phyloP scores from a whole-genome alignment of 352 stramenopile genomes.

The Phytopythium chamaehyphon region DNA sequence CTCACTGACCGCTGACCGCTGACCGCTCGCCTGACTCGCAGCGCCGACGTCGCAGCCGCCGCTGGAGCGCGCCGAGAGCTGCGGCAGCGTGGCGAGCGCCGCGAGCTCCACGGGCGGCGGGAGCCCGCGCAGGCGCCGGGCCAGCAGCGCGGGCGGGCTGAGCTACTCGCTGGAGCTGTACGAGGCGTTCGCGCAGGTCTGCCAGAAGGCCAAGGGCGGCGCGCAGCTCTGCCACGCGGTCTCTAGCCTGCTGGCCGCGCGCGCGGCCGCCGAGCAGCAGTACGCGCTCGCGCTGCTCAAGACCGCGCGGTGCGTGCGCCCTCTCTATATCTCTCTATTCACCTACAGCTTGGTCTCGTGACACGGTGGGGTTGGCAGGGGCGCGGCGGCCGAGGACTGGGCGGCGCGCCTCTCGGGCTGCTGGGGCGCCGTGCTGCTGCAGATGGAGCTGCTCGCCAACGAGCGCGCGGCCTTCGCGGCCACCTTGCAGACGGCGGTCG shows the following conservation, averaged over 20 bases:
- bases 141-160: background rate
- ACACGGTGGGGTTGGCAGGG: no score
- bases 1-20: no score
- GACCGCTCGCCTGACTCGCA: background rate
- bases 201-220: constrained; percentile 70
- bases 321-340: no score
- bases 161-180: constrained; percentile 75
- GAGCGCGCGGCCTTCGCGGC: constrained; percentile 56
- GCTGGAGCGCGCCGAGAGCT: background rate
- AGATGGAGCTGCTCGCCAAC: constrained; percentile 41
- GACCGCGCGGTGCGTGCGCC: constrained; percentile 58
- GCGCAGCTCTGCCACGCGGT: constrained; percentile 75
- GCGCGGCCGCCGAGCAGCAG: constrained; percentile 43
- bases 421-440: constrained; percentile 55
- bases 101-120: background rate
- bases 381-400: constrained; percentile 65
- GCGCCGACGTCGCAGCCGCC: background rate
- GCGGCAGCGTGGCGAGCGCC: background rate
- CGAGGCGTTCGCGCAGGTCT: constrained; percentile 61
- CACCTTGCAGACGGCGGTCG: constrained; percentile 60
- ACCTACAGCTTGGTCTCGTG: no score
- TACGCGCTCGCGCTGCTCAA: constrained; percentile 63
- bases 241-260: constrained; percentile 55
- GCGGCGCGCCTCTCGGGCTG: constrained; percentile 48
- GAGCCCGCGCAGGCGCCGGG: background rate